Conservation (phyloP, 805 yeast species). For the Metschnikowia proteae region DNA sequence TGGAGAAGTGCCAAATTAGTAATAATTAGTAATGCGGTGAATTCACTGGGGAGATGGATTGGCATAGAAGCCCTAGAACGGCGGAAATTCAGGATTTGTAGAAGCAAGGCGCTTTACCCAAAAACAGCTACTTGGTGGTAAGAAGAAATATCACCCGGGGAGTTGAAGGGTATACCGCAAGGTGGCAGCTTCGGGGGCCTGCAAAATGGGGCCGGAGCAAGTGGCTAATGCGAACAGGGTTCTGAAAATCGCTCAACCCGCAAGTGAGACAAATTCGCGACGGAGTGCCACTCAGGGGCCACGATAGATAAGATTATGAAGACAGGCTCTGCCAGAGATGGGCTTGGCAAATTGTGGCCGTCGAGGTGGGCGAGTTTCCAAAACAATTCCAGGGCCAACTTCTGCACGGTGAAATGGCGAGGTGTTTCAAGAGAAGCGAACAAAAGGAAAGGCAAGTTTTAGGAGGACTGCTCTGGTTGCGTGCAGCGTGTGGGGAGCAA, state of each 20-base stretch:
- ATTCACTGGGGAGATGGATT: background rate
- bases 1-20: background rate
- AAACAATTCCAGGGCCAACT: no score
- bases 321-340: background rate
- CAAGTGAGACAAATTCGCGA: background rate
- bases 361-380: no score
- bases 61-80: background rate
- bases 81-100: no score
- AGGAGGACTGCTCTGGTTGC: no score
- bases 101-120: no score
- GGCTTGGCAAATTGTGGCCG: no score
- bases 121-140: background rate
- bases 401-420: no score
- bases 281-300: no score
- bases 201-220: background rate
- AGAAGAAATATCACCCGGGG: background rate
- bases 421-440: no score
- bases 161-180: background rate
- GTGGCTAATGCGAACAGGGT: background rate
- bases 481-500: background rate
- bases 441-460: no score
- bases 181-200: background rate
- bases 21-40: background rate
- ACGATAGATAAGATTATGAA: no score
- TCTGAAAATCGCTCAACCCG: background rate